Evolutionary conservation across 768 basidiomycete genomes (phyloP), one percentile per base, ranked within the genome.

Genomic region (Kwoniella dejecticola): DNA sequence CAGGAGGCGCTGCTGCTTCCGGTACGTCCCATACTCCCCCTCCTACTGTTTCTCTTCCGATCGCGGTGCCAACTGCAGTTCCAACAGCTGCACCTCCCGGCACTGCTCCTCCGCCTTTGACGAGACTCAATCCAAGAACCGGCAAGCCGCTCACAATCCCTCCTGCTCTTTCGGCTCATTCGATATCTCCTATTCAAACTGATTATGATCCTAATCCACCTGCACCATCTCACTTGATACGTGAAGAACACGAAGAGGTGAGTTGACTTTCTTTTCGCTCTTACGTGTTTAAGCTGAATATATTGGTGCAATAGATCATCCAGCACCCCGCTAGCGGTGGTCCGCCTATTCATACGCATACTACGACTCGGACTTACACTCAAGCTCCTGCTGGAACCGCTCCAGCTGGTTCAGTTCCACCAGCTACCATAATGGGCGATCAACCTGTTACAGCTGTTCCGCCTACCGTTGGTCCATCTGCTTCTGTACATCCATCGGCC

Each of bases 181-280:
- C 70, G 13, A 57, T 62, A 45, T 71, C 70, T 4, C 70, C 68
- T 15, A 74, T 74, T 33, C 54, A 55, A 24, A 55, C 63, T 5
- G 61, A 63, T 5, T 29, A 40, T 31, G 56, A 38, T 23, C 30
- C 29, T 6, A 64, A 60, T 45, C 61, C 42, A 41, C 60, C 69
- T 17, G 23, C 38, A 8, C 50, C 36, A 23, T 36, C 46, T 23
- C 68, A 70, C 30, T 42, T 75, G 26, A 66, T 75, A 26, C 59
- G 71, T 24, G 73, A 75, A 54, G 69, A 70, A 44, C 66, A 68
- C 29, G 73, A 75, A 58, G 73, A 75, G 63, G 73, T 72, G 58
- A 66, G 73, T 62, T 24, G n/a, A 42, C 19, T 11, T 10, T 15
- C 21, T 8, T 33, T 17, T 21, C 2, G 2, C 11, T 36, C 13